Evolutionary conservation across 306 rosid species (phyloP).

Genomic region (Clitoria ternatea): DNA sequence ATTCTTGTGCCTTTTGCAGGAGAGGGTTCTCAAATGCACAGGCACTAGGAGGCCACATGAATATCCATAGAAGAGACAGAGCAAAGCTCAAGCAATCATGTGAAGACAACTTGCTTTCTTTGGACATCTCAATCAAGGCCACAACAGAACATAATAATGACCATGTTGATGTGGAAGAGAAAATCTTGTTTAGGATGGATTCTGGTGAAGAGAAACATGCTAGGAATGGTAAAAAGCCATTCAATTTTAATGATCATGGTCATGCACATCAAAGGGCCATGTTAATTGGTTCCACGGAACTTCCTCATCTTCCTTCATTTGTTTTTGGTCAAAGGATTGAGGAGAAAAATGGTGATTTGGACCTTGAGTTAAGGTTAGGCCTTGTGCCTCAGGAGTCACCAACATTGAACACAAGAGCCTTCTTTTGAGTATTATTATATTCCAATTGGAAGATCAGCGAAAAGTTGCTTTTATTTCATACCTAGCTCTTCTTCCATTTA

Average conservation of each 20-base stretch:
- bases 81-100: slow-evolving; percentile 57
- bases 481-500: slow-evolving; percentile 20
- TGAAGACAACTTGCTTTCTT: slow-evolving; percentile 41
- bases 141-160: background rate
- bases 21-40: slow-evolving; percentile 78
- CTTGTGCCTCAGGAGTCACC: slow-evolving; percentile 26
- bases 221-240: background rate
- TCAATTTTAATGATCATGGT: slow-evolving; percentile 4
- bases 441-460: background rate
- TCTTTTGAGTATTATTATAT: slow-evolving; percentile 27
- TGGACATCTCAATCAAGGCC: slow-evolving; percentile 28
- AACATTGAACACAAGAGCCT: slow-evolving; percentile 40
- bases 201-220: slow-evolving; percentile 2
- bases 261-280: slow-evolving; percentile 15
- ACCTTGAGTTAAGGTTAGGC: slow-evolving; percentile 67
- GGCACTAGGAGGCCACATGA: slow-evolving; percentile 88
- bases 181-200: slow-evolving; percentile 6
- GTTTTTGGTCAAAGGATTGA: background rate
- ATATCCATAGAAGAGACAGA: slow-evolving; percentile 69
- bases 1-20: slow-evolving; percentile 58
- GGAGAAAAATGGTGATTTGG: slow-evolving; percentile 34
- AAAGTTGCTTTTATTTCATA: slow-evolving; percentile 30
- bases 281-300: background rate
- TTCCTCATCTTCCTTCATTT: slow-evolving; percentile 34
- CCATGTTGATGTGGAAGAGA: slow-evolving; percentile 26